A percentile compares a stretch with the other conserved stretches of the same genome.
phyloP scores from a whole-genome alignment of 83 land plant genomes.

The Picea abies region DNA sequence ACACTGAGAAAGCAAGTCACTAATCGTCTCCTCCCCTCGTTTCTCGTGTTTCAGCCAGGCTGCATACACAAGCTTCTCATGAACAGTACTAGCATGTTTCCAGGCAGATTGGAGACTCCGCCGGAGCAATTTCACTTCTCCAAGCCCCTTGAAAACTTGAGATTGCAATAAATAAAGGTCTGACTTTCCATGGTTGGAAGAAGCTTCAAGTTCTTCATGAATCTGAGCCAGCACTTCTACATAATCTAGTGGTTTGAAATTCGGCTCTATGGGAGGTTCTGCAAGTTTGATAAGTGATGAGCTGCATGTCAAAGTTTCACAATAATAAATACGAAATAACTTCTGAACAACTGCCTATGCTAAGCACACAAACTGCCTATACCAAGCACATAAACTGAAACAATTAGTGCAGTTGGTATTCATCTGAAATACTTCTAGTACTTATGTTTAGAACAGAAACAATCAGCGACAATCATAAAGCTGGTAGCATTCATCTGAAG shows the following conservation, averaged over 20 bases:
- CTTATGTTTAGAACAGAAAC: neutral
- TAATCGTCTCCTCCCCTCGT: constrained; percentile 64
- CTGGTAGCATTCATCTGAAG: neutral
- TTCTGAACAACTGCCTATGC: neutral
- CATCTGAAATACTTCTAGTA: neutral
- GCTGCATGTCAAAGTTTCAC: constrained; percentile 25
- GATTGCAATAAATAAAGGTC: constrained; percentile 68
- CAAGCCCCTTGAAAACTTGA: constrained; percentile 83
- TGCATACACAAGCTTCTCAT: constrained; percentile 80
- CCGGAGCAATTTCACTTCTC: constrained; percentile 69
- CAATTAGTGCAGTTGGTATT: neutral
- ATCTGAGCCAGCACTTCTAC: constrained; percentile 74
- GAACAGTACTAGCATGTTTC: constrained; percentile 59
- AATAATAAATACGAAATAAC: constrained; percentile 1
- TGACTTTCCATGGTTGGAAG: constrained; percentile 52
- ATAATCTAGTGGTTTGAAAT: constrained; percentile 67
- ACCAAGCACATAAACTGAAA: constrained; percentile 9
- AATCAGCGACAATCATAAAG: constrained; percentile 15
- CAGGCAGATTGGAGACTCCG: constrained; percentile 81
- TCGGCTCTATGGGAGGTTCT: constrained; percentile 22
- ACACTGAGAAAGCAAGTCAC: constrained; percentile 67
- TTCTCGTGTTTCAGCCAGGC: constrained; percentile 92
- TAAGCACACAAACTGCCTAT: neutral
- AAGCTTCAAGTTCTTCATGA: constrained; percentile 1
- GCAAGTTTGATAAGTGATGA: constrained; percentile 70